phyloP scores from a whole-genome alignment of 495 filamentous ascomycete species.

The Lophiotrema nucula region DNA sequence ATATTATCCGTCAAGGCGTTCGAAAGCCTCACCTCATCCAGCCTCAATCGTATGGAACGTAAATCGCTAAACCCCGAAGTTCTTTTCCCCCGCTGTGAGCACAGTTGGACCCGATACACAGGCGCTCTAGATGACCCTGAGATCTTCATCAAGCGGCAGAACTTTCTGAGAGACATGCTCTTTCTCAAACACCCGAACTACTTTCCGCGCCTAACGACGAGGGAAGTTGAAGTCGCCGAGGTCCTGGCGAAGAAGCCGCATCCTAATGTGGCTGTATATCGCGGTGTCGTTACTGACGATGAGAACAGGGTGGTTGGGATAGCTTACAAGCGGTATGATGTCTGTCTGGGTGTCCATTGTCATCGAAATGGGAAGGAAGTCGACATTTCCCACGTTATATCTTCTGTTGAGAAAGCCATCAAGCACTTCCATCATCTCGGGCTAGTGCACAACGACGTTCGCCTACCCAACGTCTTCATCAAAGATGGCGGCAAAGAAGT shows the following conservation, averaged over 20 bases:
- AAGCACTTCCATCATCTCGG: constrained; percentile 6
- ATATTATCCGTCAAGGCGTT: no score
- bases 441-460: constrained; percentile 6
- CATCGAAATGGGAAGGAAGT: neutral
- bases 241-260: neutral
- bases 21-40: no score
- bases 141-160: no score
- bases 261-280: neutral
- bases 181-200: no score
- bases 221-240: constrained; percentile 1
- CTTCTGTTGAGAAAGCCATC: neutral
- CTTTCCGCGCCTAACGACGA: no score
- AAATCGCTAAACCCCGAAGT: no score
- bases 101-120: no score
- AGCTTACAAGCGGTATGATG: constrained; percentile 8
- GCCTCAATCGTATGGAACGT: no score
- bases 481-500: neutral
- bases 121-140: no score
- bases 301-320: neutral
- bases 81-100: no score
- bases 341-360: no score
- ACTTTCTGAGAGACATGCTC: no score
- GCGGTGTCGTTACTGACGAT: neutral
- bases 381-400: neutral
- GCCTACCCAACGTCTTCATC: constrained; percentile 1